Percentiles rank a stretch among this genome's conserved stretches.
Conservation (phyloP, 768 basidiomycete species). For the Multifurca ochricompacta region DNA sequence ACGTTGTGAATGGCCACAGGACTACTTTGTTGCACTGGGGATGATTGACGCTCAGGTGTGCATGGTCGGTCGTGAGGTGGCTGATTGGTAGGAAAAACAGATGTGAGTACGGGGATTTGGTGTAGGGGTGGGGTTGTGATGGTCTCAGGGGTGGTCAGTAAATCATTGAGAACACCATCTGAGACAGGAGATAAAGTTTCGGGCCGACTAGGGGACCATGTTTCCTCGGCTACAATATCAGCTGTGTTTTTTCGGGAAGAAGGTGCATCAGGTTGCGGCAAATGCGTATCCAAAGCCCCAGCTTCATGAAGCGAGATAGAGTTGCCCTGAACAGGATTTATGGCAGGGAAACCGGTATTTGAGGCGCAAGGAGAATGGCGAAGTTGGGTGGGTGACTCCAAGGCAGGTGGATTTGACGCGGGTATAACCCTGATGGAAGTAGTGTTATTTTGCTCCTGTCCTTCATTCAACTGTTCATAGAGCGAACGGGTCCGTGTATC, state of each 20-base stretch:
- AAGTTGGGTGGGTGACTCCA: not conserved
- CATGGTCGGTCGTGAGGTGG: not conserved
- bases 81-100: not conserved
- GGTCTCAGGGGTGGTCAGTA: not conserved
- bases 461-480: not conserved
- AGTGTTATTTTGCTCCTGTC: not conserved
- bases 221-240: not conserved
- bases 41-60: conserved; percentile 12
- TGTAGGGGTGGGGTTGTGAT: not conserved
- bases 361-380: not conserved
- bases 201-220: conserved; percentile 23
- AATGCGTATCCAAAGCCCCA: not conserved
- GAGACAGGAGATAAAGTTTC: conserved; percentile 58
- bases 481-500: not conserved
- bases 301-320: not conserved
- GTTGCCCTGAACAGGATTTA: not conserved
- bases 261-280: not conserved
- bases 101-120: not conserved
- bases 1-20: conserved; percentile 3
- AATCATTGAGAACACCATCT: conserved; percentile 29
- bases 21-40: not conserved
- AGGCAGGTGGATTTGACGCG: not conserved
- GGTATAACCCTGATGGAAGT: not conserved
- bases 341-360: not conserved
- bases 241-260: not conserved